phyloP scores from a whole-genome alignment of 129 eudicot genomes.

The Helichrysum umbraculigerum region DNA sequence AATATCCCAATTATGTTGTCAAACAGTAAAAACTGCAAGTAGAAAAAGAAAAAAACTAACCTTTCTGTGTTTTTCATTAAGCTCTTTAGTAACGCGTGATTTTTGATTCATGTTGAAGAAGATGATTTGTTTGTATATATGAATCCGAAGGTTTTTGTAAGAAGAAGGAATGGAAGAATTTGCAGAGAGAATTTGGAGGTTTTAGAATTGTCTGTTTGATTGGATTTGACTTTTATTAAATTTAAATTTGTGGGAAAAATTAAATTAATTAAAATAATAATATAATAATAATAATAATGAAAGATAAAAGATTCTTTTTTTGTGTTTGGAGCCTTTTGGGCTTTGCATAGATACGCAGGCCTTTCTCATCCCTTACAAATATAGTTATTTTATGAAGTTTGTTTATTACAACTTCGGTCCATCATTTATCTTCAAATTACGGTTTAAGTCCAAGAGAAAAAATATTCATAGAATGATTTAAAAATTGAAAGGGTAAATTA shows the following conservation, averaged over 20 bases:
- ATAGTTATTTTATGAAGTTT: neutral
- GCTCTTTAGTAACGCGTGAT: slow-evolving; percentile 58
- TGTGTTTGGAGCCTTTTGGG: slow-evolving; percentile 5
- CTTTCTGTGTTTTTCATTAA: slow-evolving; percentile 61
- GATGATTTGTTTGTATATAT: neutral
- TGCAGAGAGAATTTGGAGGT: neutral
- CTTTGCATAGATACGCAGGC: neutral
- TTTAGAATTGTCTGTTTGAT: neutral
- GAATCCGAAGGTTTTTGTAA: neutral
- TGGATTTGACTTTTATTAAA: neutral
- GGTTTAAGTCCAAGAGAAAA: too few species aligned
- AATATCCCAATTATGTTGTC: neutral
- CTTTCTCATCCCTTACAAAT: neutral
- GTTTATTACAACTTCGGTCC: neutral
- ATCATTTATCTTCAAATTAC: neutral
- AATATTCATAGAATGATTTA: too few species aligned
- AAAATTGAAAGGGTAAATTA: too few species aligned
- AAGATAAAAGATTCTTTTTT: neutral
- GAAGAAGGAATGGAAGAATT: neutral
- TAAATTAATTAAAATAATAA: neutral
- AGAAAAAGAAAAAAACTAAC: slow-evolving; percentile 24
- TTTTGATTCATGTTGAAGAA: slow-evolving; percentile 45
- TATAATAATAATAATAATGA: neutral
- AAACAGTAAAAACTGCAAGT: neutral
- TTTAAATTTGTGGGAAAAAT: neutral